Percentiles rank a stretch among this genome's conserved stretches.
Conservation (phyloP, 1,139 yeast genomes). For the Hyphopichia khmerensis region DNA sequence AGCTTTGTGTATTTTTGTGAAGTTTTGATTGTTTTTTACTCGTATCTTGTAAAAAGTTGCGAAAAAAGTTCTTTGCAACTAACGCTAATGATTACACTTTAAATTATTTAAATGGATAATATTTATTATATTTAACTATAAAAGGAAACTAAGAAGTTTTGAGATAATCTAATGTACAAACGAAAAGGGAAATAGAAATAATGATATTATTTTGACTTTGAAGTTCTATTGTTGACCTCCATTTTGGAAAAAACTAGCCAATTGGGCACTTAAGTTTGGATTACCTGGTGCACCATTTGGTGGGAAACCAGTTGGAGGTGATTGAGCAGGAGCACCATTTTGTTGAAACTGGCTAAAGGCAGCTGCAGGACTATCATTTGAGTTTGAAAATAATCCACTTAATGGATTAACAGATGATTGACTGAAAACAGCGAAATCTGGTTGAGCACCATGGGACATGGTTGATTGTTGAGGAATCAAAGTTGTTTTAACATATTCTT, state of each 20-base stretch:
- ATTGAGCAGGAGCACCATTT: background rate
- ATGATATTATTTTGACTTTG: background rate
- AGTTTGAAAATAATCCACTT: slow-evolving; percentile 45
- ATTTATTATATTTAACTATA: too few relatives aligned
- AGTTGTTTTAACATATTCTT: slow-evolving; percentile 41
- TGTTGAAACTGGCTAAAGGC: background rate
- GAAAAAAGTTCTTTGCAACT: too few relatives aligned
- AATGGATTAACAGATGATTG: slow-evolving; percentile 50
- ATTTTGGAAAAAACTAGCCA: slow-evolving; percentile 37
- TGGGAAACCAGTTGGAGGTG: slow-evolving; percentile 3
- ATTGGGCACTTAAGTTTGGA: slow-evolving; percentile 35
- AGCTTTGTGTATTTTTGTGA: background rate
- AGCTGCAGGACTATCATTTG: slow-evolving; percentile 6
- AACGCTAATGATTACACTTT: background rate
- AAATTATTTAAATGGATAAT: too few relatives aligned
- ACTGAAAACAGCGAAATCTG: slow-evolving; percentile 33
- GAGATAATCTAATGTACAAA: background rate
- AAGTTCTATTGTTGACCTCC: slow-evolving; percentile 10
- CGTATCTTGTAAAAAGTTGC: too few relatives aligned
- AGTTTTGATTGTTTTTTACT: too few relatives aligned
- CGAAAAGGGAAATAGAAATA: background rate
- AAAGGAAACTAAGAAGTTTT: too few relatives aligned
- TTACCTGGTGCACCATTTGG: slow-evolving; percentile 13
- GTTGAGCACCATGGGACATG: slow-evolving; percentile 31
- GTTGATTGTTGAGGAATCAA: slow-evolving; percentile 24